Conservation (phyloP, 305 asterid genomes). For the Ilex paraguariensis region DNA sequence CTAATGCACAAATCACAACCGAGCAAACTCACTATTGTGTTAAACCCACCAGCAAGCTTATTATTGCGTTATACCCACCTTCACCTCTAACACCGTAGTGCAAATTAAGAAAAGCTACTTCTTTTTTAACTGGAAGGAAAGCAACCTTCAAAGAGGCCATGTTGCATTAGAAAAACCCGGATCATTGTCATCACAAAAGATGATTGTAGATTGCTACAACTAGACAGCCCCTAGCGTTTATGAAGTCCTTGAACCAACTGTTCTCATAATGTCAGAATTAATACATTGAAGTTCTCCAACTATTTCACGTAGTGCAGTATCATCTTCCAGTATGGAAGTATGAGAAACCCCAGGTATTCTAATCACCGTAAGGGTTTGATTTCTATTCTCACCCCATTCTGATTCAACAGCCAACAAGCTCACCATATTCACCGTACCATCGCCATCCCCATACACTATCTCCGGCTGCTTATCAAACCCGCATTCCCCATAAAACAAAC, state of each 20-base stretch:
- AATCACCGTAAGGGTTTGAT: constrained; percentile 47
- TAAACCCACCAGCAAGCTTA: too few species aligned
- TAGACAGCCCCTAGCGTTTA: background rate
- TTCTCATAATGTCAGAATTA: constrained; percentile 29
- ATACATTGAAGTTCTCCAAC: constrained; percentile 37
- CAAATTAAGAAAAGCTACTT: too few species aligned
- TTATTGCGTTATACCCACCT: too few species aligned
- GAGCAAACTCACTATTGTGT: too few species aligned
- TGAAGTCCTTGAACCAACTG: constrained; percentile 13
- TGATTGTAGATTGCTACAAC: too few species aligned
- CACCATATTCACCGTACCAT: constrained; percentile 77
- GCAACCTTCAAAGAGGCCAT: too few species aligned
- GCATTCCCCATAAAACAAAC: constrained; percentile 37
- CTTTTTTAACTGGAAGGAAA: too few species aligned
- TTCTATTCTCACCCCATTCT: constrained; percentile 28
- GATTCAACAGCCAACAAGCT: constrained; percentile 59
- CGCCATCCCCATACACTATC: constrained; percentile 76
- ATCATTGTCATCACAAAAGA: too few species aligned
- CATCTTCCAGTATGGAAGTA: constrained; percentile 39
- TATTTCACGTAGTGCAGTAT: constrained; percentile 35
- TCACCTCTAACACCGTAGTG: too few species aligned
- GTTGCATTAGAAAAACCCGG: too few species aligned
- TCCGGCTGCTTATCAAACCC: constrained; percentile 64
- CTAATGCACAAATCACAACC: too few species aligned
- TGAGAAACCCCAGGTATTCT: constrained; percentile 66